Evolutionary conservation across 2,329 filamentous ascomycete genomes (phyloP), one percentile per base, ranked within the genome.

Genomic region (Nigrospora osmanthi): DNA sequence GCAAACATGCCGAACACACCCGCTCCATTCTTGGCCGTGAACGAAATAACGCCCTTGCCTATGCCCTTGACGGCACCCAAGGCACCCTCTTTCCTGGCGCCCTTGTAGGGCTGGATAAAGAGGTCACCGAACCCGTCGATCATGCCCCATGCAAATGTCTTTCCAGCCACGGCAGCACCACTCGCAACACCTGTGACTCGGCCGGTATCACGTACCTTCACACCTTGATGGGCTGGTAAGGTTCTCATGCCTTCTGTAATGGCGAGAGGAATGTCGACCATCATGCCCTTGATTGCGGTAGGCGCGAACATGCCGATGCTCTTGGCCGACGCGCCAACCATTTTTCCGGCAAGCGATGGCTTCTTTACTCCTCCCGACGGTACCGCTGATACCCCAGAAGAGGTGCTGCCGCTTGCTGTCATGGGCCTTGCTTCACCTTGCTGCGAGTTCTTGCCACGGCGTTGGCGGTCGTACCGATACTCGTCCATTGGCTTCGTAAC

Each of bases 401-500:
- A 13, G 13, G 11, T 15, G 9, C 14, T 28, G 15, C 10, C 11
- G 31, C 9, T 32, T 14, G 23, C 14, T 41, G n/a, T n/a, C 14
- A 34, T 34, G 10, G 10, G 32, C 14, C 32, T 10, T 34, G 10
- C 10, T 34, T 34, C 10, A 34, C 32, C 32, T 34, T n/a, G n/a
- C n/a, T n/a, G 32, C 32, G 32, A 34, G 32, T 34, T 34, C 32
- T 34, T 10, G 10, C 14, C 32, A 10, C 14, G 10, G 10, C 32
- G 32, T 14, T 14, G 10, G 10, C 36, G 6, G 47, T n/a, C n/a
- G n/a, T n/a, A n/a, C n/a, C 48, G 38, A 55, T 58, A 15, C 51
- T 53, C 37, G 62, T 61, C 40, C 32, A 62, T 52, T 2, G 58
- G 51, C 5, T 59, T 52, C n/a, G 23, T 16, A 14, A 45, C 15